Evolutionary conservation across 345 rosid genomes (phyloP).

Genomic region (Euphorbia lathyris): DNA sequence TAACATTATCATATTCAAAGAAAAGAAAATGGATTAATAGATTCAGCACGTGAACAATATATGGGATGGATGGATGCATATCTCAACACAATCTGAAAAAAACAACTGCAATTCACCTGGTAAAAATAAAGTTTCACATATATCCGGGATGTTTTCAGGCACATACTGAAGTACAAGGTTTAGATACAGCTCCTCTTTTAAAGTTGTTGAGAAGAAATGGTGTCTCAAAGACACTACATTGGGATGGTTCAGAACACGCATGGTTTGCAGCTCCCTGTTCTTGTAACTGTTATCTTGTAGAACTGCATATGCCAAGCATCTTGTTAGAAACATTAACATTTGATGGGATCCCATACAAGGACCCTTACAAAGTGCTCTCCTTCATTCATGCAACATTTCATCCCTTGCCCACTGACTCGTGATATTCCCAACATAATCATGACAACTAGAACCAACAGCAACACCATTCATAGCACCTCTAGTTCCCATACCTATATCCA

Average conservation of each 20-base stretch:
- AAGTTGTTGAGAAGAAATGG: conserved; percentile 93
- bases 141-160: conserved; percentile 77
- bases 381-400: conserved; percentile 76
- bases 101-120: conserved; percentile 49
- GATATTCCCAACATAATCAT: conserved; percentile 77
- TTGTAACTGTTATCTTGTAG: conserved; percentile 96
- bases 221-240: conserved; percentile 87
- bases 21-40: too few relatives aligned
- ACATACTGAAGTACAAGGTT: conserved; percentile 93
- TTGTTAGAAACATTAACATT: too few relatives aligned
- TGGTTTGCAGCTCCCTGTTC: conserved; percentile 94
- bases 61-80: background rate
- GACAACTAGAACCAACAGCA: conserved; percentile 71
- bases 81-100: background rate
- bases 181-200: conserved; percentile 85
- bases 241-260: conserved; percentile 96
- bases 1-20: too few relatives aligned
- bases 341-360: conserved; percentile 46
- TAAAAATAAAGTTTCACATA: conserved; percentile 87
- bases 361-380: conserved; percentile 71
- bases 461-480: conserved; percentile 75
- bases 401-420: conserved; percentile 86
- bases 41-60: background rate
- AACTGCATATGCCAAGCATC: too few relatives aligned
- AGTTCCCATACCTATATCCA: conserved; percentile 85